Percentiles rank a stretch among this genome's conserved stretches.
Evolutionary conservation across 1,284 basidiomycete species (phyloP).

Genomic region (Malassezia brasiliensis): DNA sequence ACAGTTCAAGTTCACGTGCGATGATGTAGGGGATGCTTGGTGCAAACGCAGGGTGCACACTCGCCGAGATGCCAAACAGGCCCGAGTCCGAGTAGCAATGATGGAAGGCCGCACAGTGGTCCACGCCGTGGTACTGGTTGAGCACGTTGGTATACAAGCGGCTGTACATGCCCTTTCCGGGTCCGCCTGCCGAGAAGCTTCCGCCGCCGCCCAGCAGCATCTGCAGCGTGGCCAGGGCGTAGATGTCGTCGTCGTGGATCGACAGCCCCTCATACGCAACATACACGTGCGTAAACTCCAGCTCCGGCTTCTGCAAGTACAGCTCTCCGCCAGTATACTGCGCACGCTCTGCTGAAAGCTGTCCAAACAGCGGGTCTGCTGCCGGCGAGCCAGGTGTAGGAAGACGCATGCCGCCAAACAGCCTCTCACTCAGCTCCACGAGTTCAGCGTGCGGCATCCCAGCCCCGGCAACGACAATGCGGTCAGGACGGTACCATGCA

Average conservation of each 20-base stretch:
- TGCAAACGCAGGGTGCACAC: slow-evolving; percentile 64
- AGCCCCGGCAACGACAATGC: slow-evolving; percentile 86
- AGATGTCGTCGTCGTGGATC: slow-evolving; percentile 87
- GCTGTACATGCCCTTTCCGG: slow-evolving; percentile 98
- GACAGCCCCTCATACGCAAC: slow-evolving; percentile 84
- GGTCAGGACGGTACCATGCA: slow-evolving; percentile 81
- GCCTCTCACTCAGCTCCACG: slow-evolving; percentile 69
- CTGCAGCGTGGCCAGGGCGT: slow-evolving; percentile 86
- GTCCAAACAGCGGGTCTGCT: slow-evolving; percentile 23
- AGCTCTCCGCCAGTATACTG: slow-evolving; percentile 73
- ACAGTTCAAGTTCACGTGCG: slow-evolving; percentile 61
- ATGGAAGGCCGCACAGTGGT: slow-evolving; percentile 95
- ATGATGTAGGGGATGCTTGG: slow-evolving; percentile 70
- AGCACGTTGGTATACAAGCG: slow-evolving; percentile 94
- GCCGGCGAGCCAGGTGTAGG: slow-evolving; percentile 17
- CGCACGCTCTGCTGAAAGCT: slow-evolving; percentile 53
- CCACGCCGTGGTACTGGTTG: slow-evolving; percentile 84
- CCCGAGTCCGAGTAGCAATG: slow-evolving; percentile 94
- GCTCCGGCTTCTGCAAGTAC: slow-evolving; percentile 57
- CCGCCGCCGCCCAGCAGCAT: slow-evolving; percentile 90
- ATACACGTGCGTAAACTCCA: slow-evolving; percentile 87
- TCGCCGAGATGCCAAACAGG: slow-evolving; percentile 82
- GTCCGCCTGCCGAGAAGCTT: slow-evolving; percentile 87
- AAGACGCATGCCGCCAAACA: slow-evolving; percentile 60
- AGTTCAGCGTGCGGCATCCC: slow-evolving; percentile 83